Conservation (phyloP, 768 basidiomycete genomes). For the Grammothele lineata region DNA sequence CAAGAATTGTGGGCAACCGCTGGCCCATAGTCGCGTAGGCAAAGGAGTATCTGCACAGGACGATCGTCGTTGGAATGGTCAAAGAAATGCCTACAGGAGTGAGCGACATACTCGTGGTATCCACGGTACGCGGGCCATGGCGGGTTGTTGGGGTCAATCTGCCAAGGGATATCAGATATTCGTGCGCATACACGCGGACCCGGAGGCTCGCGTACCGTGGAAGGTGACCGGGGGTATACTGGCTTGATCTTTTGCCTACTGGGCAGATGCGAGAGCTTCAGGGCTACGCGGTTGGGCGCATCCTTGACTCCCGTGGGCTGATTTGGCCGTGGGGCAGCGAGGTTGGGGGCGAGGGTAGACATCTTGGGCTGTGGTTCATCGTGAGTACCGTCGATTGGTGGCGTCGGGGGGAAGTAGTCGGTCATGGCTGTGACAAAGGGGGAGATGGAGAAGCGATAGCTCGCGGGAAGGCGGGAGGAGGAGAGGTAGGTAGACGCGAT, state of each 20-base stretch:
- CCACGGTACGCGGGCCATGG: conserved; percentile 81
- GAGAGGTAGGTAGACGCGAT: neutral
- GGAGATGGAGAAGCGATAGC: neutral
- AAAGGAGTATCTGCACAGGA: conserved; percentile 80
- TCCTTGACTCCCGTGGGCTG: conserved; percentile 16
- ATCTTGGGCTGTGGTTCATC: conserved; percentile 6
- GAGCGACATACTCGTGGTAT: conserved; percentile 40
- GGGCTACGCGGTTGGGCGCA: conserved; percentile 56
- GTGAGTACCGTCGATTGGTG: conserved; percentile 22
- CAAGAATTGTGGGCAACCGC: conserved; percentile 92
- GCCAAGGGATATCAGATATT: neutral
- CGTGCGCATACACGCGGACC: neutral
- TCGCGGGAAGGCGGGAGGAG: neutral
- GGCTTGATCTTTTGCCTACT: conserved; percentile 69
- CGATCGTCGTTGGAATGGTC: too few relatives aligned
- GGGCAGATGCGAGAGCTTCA: conserved; percentile 71
- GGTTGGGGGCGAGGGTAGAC: conserved; percentile 14
- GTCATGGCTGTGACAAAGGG: conserved; percentile 6
- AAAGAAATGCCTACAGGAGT: too few relatives aligned
- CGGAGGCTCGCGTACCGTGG: conserved; percentile 42
- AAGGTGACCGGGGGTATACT: conserved; percentile 72
- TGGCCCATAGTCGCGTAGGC: conserved; percentile 94
- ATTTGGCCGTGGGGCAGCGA: conserved; percentile 18
- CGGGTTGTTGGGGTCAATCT: conserved; percentile 83
- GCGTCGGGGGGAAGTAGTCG: conserved; percentile 34